Conservation (phyloP, 2,329 filamentous ascomycete species). For the Aspergillus uvarum region DNA sequence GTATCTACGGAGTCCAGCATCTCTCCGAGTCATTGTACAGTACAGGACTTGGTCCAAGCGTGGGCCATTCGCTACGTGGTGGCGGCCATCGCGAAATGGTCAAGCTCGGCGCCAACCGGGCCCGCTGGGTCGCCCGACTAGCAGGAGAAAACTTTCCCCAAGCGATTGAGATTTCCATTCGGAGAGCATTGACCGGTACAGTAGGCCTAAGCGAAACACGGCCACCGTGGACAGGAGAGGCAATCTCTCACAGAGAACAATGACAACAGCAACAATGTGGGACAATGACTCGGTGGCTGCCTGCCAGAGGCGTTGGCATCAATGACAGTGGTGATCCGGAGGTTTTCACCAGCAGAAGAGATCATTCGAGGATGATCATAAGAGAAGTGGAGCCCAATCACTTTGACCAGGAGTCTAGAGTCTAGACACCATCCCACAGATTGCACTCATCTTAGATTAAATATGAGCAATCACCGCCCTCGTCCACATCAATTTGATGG, state of each 20-base stretch:
- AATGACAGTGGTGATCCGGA: slow-evolving; percentile 6
- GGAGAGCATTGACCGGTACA: neutral
- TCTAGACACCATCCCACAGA: neutral
- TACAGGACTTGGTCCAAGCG: neutral
- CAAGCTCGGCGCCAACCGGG: neutral
- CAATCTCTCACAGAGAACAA: neutral
- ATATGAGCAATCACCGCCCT: neutral
- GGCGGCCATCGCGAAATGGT: neutral
- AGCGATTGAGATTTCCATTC: neutral
- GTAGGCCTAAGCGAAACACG: neutral
- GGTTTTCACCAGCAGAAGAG: neutral
- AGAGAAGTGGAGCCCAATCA: neutral
- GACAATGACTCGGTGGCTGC: neutral
- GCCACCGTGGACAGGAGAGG: neutral
- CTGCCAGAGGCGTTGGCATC: neutral
- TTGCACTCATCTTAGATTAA: neutral
- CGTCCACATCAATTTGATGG: neutral
- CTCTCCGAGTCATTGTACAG: neutral
- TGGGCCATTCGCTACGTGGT: neutral
- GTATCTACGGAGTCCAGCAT: too few relatives aligned
- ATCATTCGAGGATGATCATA: slow-evolving; percentile 4
- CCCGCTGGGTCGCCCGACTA: neutral
- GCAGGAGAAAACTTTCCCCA: neutral
- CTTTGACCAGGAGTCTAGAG: neutral
- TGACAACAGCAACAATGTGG: neutral